These are phyloP conservation scores for Epichloe uncinata DNA, from an alignment of 2,329 filamentous ascomycete genomes.

Conservation along the genomic window DNA sequence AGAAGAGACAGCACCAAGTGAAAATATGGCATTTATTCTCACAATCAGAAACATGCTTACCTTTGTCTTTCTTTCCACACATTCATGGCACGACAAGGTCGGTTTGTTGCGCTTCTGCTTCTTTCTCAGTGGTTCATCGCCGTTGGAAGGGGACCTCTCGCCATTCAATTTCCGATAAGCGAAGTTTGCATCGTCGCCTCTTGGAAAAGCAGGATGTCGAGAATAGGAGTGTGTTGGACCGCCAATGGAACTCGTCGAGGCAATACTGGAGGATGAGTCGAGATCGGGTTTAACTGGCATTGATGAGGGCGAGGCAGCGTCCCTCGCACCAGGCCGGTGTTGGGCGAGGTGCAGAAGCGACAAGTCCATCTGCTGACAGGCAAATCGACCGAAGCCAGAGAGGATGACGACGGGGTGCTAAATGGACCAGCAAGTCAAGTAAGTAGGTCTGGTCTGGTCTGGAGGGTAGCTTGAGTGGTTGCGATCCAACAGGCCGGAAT, in stretches of 20 bases:
- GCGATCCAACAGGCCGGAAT: background rate
- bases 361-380: conserved; percentile 4
- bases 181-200: conserved; percentile 6
- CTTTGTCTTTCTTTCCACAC: conserved; percentile 73
- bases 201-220: conserved; percentile 3
- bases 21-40: background rate
- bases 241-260: conserved; percentile 1
- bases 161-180: conserved; percentile 6
- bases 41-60: conserved; percentile 26
- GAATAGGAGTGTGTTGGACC: conserved; percentile 2
- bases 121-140: conserved; percentile 40
- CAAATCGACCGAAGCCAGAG: background rate
- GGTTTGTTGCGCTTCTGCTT: conserved; percentile 80
- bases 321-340: conserved; percentile 3
- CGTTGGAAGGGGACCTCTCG: conserved; percentile 9
- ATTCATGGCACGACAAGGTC: conserved; percentile 65
- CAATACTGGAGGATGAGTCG: conserved; percentile 3
- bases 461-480: background rate
- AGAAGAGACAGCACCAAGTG: background rate
- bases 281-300: conserved; percentile 4
- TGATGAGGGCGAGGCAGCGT: background rate
- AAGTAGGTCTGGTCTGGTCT: background rate
- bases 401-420: background rate
- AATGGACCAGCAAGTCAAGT: background rate
- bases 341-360: conserved; percentile 5